Base-by-base conservation (phyloP, 495 filamentous ascomycete species). In the Xylaria grammica region DNA sequence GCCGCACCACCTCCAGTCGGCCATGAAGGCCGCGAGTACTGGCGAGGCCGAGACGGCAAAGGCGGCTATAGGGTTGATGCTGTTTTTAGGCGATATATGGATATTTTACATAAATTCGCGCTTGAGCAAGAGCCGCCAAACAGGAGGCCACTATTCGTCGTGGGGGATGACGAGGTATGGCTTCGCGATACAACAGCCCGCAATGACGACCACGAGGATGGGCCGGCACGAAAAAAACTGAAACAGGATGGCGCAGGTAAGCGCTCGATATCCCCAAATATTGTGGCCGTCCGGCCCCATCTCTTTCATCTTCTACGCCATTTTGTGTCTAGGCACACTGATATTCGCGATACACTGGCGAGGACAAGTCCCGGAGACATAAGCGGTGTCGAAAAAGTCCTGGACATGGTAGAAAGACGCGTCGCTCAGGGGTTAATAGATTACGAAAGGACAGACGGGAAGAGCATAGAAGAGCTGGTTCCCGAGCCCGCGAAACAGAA, bases 41-140 rank as follows among this genome's bases (percentile, higher is more conserved):
- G 95, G 95, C 79, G 90, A 11, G 91, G 91, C 6, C 82, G 80
- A 52, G 85, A 93, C 71, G 92, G 91, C 8, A 90, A 87, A 66
- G 91, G 94, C 17, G 96, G 96, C 1, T 97, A 91, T 75, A 82
- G 96, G 36, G 86, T 97, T 71, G 95, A 99, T 75, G 92, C 90
- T 4, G 86, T 97, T 2, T 84, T 95, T 49, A 80, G 96, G 48
- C 84, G 95, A 36, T 99, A 99, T 68, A 78, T 97, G 71, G 91
- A 97, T 68, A 95, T 98, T 56, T 80, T 98, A 40, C 88, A 96
- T 70, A 81, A 85, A 72, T 80, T 94, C 69, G 89, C 92, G 15
- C 79, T 94, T 0, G 84, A 87, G 34, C 69, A 78, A 45, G 77
- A 84, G 2, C 82, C 83, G 8, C 93, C 92, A 1, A 68, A 74